Base-by-base conservation (phyloP, 1,284 basidiomycete species). In the Flammula alnicola region DNA sequence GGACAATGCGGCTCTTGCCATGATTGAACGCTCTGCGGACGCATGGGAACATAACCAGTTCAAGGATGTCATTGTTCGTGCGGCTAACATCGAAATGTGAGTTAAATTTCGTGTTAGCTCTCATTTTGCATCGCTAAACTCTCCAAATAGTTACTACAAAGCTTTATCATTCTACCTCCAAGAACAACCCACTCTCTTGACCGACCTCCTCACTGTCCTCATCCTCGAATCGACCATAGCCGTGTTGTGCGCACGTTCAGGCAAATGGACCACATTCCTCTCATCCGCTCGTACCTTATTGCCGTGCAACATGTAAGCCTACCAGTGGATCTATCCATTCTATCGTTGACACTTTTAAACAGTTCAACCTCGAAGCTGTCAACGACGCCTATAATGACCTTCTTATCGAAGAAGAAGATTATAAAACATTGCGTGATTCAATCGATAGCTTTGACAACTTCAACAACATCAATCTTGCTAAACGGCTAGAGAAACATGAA, bases 1-100 rank as follows among this genome's bases (percentile, higher is more conserved):
- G 84, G 94, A 97, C 67, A 97, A 97, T 64, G 94, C 95, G n/a
- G 91, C 93, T 27, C 76, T 97, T 56, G 92, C 94, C 2, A 98
- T 98, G 91, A 98, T 99, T 70, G 97, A 99, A 71, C 90, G 95
- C 39, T 91, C 96, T 2, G 83, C 93, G 20, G 95, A 98, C 71
- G 94, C 95, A 47, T 99, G 95, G 95, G 95, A 99, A 56, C 96
- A 99, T 75, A 96, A 94, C 65, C 95, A 98, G 69, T 99, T 99
- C 86, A 97, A 97, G 78, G 95, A 97, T 61, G 86, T 94, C 46
- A 82, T 95, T 50, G 91, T 95, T 61, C 91, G 95, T 63, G 95
- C 93, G 16, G 96, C 97, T 38, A 99, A 99, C 67, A 85, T 98
- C 56, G 97, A 99, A 75, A 98, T 99, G 85, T 95, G 66, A 53